Base-by-base conservation (phyloP, 495 filamentous ascomycete species). In the Annulohypoxylon moriforme region DNA sequence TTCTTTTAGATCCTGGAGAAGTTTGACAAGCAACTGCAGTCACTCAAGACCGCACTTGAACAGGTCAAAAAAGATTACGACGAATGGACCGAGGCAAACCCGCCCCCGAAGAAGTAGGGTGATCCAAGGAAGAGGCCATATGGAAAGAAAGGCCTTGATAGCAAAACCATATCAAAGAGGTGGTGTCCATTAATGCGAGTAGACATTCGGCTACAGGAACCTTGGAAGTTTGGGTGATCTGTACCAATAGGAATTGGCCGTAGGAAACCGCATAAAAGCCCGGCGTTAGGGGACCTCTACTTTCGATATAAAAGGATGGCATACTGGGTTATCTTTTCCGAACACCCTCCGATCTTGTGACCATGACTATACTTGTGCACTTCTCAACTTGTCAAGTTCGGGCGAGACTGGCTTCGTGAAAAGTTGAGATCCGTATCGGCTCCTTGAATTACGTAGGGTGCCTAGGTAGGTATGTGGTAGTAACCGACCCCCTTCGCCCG, bases 21-120 rank as follows among this genome's bases (percentile, higher is more conserved):
- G 73, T 98, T 97, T 77, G 92, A 93, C 69, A 89, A 89, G 66
- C 96, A 98, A 79, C 86, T 99, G 11, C 83, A 90, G 72, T 91
- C 95, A 78, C 84, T 99, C 59, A 92, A 91, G 73, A 91, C 91
- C 77, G 91, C 97, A 76, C 77, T 98, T 27, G 89, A 89, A 70
- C 84, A 90, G 59, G 89, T 96, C 66, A 87, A 89, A 77, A 91
- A 89, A 73, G 92, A 96, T 58, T 96, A 93, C 73, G 87, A 88
- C 4, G 91, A 91, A 61, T 94, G 92, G 86, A 87, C 87, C 72
- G 80, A 85, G 46, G 82, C 86, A 20, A 79, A 83, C 36, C 78
- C 78, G 60, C 58, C 73, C 6, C 63, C 79, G 42, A 70, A 71
- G 53, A 73, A 64, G 47, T 57, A 69, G 62, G 57, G n/a, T 13